These are phyloP conservation scores for Kwoniella heveanensis DNA, from an alignment of 768 basidiomycete species.

Conservation along the genomic window DNA sequence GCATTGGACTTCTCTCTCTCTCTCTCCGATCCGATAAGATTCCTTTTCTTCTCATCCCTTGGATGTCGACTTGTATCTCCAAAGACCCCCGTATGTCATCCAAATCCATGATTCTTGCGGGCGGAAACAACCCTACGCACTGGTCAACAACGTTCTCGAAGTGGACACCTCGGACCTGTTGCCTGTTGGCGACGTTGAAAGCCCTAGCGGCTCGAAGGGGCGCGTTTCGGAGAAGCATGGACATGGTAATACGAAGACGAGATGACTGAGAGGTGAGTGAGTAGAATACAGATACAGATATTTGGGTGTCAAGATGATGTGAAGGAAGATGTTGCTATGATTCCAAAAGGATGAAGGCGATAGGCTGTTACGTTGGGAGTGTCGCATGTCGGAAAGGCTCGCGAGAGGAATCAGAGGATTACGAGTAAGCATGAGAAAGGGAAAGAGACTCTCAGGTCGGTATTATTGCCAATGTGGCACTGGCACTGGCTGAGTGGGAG, in stretches of 20 bases:
- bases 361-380: slow-evolving; percentile 3
- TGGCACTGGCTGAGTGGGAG: too few species aligned
- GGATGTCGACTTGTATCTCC: too few species aligned
- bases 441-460: not conserved
- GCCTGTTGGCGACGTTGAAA: slow-evolving; percentile 15
- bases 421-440: not conserved
- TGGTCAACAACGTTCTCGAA: slow-evolving; percentile 54
- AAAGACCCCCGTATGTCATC: too few species aligned
- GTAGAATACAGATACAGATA: not conserved
- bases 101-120: too few species aligned
- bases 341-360: slow-evolving; percentile 2
- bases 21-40: too few species aligned
- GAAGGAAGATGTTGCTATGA: not conserved
- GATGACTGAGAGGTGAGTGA: slow-evolving; percentile 5
- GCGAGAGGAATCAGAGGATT: slow-evolving; percentile 2
- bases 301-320: not conserved
- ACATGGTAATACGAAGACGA: slow-evolving; percentile 41
- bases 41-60: too few species aligned
- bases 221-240: slow-evolving; percentile 43
- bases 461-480: slow-evolving; percentile 11
- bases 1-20: too few species aligned
- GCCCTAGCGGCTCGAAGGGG: slow-evolving; percentile 36
- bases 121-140: slow-evolving; percentile 28
- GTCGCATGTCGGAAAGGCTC: slow-evolving; percentile 18
- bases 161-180: slow-evolving; percentile 45